Evolutionary conservation across 352 stramenopile genomes (phyloP).

Genomic region (Pythium brassicae): DNA sequence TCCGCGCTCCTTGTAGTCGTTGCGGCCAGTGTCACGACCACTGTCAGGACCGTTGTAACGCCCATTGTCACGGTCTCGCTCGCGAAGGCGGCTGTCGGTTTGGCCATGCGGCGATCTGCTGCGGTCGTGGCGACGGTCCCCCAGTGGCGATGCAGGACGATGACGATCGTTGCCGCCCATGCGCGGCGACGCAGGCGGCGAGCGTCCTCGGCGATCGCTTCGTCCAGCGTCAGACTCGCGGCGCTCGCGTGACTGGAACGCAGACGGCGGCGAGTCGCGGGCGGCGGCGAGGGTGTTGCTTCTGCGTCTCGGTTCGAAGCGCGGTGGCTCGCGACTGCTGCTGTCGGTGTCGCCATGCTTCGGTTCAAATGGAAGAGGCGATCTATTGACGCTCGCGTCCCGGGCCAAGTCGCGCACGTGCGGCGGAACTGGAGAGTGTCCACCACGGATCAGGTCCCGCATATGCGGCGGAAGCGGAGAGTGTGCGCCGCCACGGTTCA

Average conservation of each 20-base stretch:
- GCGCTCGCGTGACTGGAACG: constrained; percentile 2
- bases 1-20: constrained; percentile 18
- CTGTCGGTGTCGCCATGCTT: neutral
- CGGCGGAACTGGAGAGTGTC: neutral
- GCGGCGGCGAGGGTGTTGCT: neutral
- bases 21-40: constrained; percentile 2
- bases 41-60: neutral
- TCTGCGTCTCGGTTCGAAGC: neutral
- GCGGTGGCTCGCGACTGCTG: neutral
- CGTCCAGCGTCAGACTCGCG: constrained; percentile 5
- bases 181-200: constrained; percentile 24
- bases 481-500: neutral
- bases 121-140: constrained; percentile 6
- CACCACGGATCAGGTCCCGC: constrained; percentile 3
- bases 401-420: neutral
- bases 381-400: neutral
- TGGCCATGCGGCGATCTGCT: too few relatives aligned
- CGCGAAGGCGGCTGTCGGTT: neutral
- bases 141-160: neutral
- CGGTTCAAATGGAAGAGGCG: constrained; percentile 3
- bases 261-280: constrained; percentile 3
- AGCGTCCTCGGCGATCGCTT: constrained; percentile 12
- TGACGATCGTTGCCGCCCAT: constrained; percentile 12
- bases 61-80: constrained; percentile 2
- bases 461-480: neutral